Base-by-base conservation (phyloP, 83 land plant genomes). In the Picea abies region DNA sequence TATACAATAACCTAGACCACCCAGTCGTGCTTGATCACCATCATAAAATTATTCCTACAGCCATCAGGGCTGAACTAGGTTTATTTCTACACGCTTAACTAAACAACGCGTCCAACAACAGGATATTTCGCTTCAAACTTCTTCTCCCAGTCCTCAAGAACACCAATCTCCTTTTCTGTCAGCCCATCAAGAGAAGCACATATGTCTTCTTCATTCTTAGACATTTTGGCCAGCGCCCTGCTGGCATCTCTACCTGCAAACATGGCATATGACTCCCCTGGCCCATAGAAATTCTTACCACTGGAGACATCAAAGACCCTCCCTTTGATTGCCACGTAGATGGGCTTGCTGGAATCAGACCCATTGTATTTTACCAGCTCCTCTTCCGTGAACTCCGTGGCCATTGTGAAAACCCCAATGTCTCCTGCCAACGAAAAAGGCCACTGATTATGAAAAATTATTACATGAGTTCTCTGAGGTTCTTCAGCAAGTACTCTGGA, bases 61-160 rank as follows among this genome's bases (percentile, higher is more conserved):
- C 1, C 10, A 47, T 7, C 49, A 7, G 10, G 8, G 9, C 49
- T 47, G 8, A 47, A 47, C 10, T 7, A 47, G 49, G 10, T 47
- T 7, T 47, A 7, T 47, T 47, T 47, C 1, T 47, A 7, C 10
- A 47, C 9, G 1, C 49, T 47, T 47, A 26, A 39, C 56, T 64
- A 83, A 63, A 79, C 84, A 72, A 97, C 87, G 16, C 84, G 86
- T 6, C 98, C 99, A 15, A 95, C 98, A 29, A 95, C 87, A n/a
- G 96, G 92, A 82, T 97, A 97, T 92, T 97, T 97, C 17, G 94
- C 98, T 67, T 88, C 86, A 84, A 97, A 97, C 69, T 95, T 95
- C 86, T 84, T 87, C 86, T 92, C 96, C 98, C 98, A 97, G 85
- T 93, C 95, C 52, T 82, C 75, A 22, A 97, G 95, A 10, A 90